Conservation (phyloP, 2,329 filamentous ascomycete species). For the Arthrobotrys conoides region DNA sequence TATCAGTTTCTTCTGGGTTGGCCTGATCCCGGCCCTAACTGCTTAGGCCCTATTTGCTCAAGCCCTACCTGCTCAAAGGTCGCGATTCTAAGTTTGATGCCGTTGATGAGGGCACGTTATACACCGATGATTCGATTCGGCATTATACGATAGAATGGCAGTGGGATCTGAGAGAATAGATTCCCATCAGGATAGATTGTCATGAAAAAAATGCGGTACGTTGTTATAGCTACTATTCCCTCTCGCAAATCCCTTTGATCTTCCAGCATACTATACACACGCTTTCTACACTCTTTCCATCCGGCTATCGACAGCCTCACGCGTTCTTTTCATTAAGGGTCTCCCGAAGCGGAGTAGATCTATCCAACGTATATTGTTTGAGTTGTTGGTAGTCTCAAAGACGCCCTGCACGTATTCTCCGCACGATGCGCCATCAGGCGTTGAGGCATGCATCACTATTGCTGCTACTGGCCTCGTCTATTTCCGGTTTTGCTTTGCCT, state of each 20-base stretch:
- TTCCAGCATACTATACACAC: constrained; percentile 11
- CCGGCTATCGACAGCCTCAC: constrained; percentile 17
- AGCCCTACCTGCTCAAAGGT: constrained; percentile 44
- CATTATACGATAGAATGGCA: constrained; percentile 44
- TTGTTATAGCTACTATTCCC: constrained; percentile 50
- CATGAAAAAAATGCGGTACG: constrained; percentile 43
- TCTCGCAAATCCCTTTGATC: constrained; percentile 48
- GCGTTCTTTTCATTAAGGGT: constrained; percentile 20
- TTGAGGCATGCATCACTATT: constrained; percentile 12
- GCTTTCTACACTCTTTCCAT: neutral
- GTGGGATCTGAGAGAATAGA: constrained; percentile 43
- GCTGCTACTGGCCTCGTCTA: constrained; percentile 30
- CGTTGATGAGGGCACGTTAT: constrained; percentile 44
- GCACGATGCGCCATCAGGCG: constrained; percentile 37
- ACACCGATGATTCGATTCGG: constrained; percentile 24
- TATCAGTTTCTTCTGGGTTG: constrained; percentile 21
- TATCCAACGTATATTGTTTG: constrained; percentile 7
- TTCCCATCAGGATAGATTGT: constrained; percentile 53
- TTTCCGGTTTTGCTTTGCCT: constrained; percentile 16
- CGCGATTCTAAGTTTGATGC: constrained; percentile 36
- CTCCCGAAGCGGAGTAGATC: constrained; percentile 21
- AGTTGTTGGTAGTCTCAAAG: constrained; percentile 2
- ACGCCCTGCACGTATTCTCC: constrained; percentile 23
- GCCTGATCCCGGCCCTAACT: neutral
- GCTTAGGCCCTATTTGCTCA: constrained; percentile 20